Conservation (phyloP, 805 yeast genomes). For the Candida quercuum region DNA sequence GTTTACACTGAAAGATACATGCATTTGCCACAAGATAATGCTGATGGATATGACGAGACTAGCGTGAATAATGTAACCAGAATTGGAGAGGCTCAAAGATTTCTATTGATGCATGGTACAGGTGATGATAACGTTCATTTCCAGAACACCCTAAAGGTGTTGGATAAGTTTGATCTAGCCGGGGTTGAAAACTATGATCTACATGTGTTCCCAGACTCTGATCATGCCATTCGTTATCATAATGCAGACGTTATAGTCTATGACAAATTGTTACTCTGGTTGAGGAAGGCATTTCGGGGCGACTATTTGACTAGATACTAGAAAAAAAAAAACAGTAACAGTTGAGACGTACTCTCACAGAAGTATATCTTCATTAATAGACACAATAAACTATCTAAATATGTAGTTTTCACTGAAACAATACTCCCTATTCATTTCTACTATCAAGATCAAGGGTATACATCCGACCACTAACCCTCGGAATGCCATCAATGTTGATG, state of each 20-base stretch:
- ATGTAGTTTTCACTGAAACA: too few species aligned
- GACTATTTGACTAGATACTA: slow-evolving; percentile 24
- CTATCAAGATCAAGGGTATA: too few species aligned
- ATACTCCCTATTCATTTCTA: too few species aligned
- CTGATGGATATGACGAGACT: slow-evolving; percentile 53
- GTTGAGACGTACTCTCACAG: too few species aligned
- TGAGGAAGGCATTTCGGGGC: slow-evolving; percentile 53
- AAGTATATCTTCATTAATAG: too few species aligned
- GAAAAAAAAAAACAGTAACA: too few species aligned
- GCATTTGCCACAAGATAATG: slow-evolving; percentile 72
- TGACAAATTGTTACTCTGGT: slow-evolving; percentile 64
- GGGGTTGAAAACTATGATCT: slow-evolving; percentile 79
- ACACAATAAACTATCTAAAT: too few species aligned
- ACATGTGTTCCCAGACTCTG: slow-evolving; percentile 77
- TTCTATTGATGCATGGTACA: slow-evolving; percentile 90
- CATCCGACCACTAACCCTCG: too few species aligned
- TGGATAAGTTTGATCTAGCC: slow-evolving; percentile 70
- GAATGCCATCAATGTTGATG: too few species aligned
- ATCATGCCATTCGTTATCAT: slow-evolving; percentile 67
- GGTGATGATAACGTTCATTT: slow-evolving; percentile 97
- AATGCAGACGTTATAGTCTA: slow-evolving; percentile 67
- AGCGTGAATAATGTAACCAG: slow-evolving; percentile 52
- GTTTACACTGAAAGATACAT: slow-evolving; percentile 93
- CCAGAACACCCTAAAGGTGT: slow-evolving; percentile 75
- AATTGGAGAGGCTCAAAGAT: slow-evolving; percentile 56